A percentile compares a stretch with the other conserved stretches of the same genome.
Conservation (phyloP, 805 yeast species). For the Hanseniaspora meyeri region DNA sequence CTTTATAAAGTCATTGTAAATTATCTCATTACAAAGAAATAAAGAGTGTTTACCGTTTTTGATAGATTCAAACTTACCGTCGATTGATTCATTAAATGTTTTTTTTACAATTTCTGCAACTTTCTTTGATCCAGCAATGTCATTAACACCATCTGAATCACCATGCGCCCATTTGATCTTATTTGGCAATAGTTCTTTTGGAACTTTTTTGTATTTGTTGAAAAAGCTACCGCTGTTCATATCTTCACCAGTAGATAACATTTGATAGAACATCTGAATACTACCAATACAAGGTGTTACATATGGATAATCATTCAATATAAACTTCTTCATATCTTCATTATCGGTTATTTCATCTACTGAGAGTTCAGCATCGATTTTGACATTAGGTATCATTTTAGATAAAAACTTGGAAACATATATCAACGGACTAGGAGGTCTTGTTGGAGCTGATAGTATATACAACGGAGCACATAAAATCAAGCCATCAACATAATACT, state of each 20-base stretch:
- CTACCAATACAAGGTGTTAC: slow-evolving; percentile 41
- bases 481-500: slow-evolving; percentile 35
- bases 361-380: slow-evolving; percentile 43
- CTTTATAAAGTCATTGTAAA: slow-evolving; percentile 1
- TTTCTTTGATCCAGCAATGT: slow-evolving; percentile 34
- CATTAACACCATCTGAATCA: slow-evolving; percentile 48
- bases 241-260: slow-evolving; percentile 48
- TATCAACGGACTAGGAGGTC: slow-evolving; percentile 39
- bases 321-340: slow-evolving; percentile 34
- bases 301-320: slow-evolving; percentile 32
- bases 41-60: slow-evolving; percentile 11
- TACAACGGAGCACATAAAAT: slow-evolving; percentile 51
- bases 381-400: slow-evolving; percentile 35
- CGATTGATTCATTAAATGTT: neutral
- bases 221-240: slow-evolving; percentile 32
- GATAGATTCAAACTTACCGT: neutral
- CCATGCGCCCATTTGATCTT: slow-evolving; percentile 55
- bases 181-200: slow-evolving; percentile 19
- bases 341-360: slow-evolving; percentile 45
- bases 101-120: slow-evolving; percentile 28
- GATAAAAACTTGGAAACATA: slow-evolving; percentile 33
- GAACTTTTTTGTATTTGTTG: slow-evolving; percentile 11
- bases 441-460: slow-evolving; percentile 42
- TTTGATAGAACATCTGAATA: slow-evolving; percentile 44
- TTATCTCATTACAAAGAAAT: neutral